Base-by-base conservation (phyloP, 2,329 filamentous ascomycete genomes). In the Neopestalotiopsis rosae region DNA sequence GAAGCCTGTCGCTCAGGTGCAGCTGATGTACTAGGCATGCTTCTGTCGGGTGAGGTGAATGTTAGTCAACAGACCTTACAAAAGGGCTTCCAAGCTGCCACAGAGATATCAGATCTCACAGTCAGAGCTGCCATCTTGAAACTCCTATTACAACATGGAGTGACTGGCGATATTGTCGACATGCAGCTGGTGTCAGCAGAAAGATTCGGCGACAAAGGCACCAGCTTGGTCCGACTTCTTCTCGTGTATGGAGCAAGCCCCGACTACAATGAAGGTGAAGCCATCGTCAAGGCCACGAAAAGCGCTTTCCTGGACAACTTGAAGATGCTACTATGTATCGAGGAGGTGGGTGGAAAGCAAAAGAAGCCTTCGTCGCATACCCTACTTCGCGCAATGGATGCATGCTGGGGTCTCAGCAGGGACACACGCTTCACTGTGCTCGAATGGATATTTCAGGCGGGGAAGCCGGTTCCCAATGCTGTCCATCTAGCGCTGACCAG, bases 51-150 rank as follows among this genome's bases (percentile, higher is more conserved):
- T 1, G 80, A 81, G 30, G 76, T 73, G 0, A 74, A 81, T 4
- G 75, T 83, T 0, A 80, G 80, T 12, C 81, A 81, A 62, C 74
- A 76, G 6, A 86, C 83, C 0, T 75, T 89, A 3, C 81, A 84
- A 38, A 81, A 82, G 52, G 87, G 84, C 0, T 89, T 90, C 59
- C 85, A 88, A 69, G 87, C 86, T 2, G 86, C 87, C 0, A 88
- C 85, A 0, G 84, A 87, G 66, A 80, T 89, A 1, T 77, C 83
- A 1, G 85, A 89, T 68, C 75, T 89, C 4, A 81, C 80, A 66
- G 83, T 81, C 52, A 80, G 87, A 2, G 83, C 83, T 0, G 80
- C 81, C 28, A 79, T 89, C 2, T 87, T 90, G 59, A 80, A 84
- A 65, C 75, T 86, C 2, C 79, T 90, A 1, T 75, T 90, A 0